Evolutionary conservation across 495 filamentous ascomycete genomes (phyloP).

Genomic region (Coniosporium apollinis): DNA sequence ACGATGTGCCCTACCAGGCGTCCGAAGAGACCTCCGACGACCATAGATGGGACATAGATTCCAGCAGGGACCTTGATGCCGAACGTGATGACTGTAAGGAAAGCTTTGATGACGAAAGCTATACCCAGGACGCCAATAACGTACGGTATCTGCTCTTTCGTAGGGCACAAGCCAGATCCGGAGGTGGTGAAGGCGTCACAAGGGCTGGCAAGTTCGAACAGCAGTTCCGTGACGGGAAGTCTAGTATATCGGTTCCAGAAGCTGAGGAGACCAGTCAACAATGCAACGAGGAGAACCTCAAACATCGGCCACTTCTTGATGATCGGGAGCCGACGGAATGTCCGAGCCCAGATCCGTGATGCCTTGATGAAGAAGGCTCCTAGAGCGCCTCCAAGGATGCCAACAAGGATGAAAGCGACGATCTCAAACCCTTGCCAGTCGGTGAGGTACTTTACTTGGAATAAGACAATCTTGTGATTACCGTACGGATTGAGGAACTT

Average conservation of each 20-base stretch:
- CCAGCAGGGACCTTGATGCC: slow-evolving; percentile 91
- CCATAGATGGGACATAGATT: slow-evolving; percentile 97
- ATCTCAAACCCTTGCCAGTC: slow-evolving; percentile 96
- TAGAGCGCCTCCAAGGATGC: slow-evolving; percentile 63
- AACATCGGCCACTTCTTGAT: slow-evolving; percentile 76
- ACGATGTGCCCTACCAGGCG: slow-evolving; percentile 74
- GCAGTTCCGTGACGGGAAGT: slow-evolving; percentile 72
- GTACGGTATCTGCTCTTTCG: slow-evolving; percentile 52
- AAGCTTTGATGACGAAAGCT: slow-evolving; percentile 78
- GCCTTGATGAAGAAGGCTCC: slow-evolving; percentile 97
- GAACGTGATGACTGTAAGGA: slow-evolving; percentile 78
- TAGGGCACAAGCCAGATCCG: slow-evolving; percentile 58
- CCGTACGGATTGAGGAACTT: slow-evolving; percentile 95
- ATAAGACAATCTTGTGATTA: slow-evolving; percentile 89
- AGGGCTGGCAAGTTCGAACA: slow-evolving; percentile 79
- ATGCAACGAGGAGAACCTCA: slow-evolving; percentile 75
- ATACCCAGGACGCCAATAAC: slow-evolving; percentile 51
- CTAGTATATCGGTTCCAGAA: slow-evolving; percentile 93
- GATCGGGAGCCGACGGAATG: slow-evolving; percentile 61
- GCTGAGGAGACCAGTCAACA: slow-evolving; percentile 66
- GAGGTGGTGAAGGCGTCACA: slow-evolving; percentile 48
- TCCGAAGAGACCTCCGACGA: slow-evolving; percentile 86
- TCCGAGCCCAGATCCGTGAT: slow-evolving; percentile 69
- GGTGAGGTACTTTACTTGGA: slow-evolving; percentile 77
- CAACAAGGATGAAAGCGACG: slow-evolving; percentile 65